phyloP scores from a whole-genome alignment of 1,284 basidiomycete species.

The Trichosporon ovoides region DNA sequence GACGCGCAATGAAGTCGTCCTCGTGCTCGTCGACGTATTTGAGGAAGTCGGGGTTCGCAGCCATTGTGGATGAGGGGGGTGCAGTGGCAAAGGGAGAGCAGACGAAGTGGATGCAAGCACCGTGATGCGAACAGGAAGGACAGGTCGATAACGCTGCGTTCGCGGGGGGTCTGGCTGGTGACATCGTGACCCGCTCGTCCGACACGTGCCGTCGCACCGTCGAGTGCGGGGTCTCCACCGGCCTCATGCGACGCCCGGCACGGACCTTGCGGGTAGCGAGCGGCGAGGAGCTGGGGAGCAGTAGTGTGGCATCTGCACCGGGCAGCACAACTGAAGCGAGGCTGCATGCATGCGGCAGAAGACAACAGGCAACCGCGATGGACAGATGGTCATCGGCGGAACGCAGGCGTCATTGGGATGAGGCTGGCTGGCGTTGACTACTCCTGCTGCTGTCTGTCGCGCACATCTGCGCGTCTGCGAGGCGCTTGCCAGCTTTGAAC shows the following conservation, averaged over 20 bases:
- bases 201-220: not conserved
- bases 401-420: too few species aligned
- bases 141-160: not conserved
- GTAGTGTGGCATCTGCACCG: not conserved
- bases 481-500: too few species aligned
- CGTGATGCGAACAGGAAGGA: not conserved
- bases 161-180: constrained; percentile 1
- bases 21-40: constrained; percentile 67
- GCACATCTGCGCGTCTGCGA: too few species aligned
- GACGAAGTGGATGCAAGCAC: not conserved
- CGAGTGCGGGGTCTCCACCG: not conserved
- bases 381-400: too few species aligned
- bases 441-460: too few species aligned
- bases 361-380: too few species aligned
- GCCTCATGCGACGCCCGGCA: not conserved
- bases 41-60: constrained; percentile 54
- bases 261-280: not conserved
- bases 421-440: too few species aligned
- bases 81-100: constrained; percentile 6
- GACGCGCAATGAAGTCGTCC: constrained; percentile 67
- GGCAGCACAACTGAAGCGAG: not conserved
- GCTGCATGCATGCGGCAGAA: too few species aligned
- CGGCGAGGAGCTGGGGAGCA: too few species aligned
- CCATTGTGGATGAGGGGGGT: constrained; percentile 25
- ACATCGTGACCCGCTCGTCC: constrained; percentile 1